Evolutionary conservation across 2,329 filamentous ascomycete species (phyloP), one percentile per base, ranked within the genome.

Genomic region (Hirsutella rhossiliensis): DNA sequence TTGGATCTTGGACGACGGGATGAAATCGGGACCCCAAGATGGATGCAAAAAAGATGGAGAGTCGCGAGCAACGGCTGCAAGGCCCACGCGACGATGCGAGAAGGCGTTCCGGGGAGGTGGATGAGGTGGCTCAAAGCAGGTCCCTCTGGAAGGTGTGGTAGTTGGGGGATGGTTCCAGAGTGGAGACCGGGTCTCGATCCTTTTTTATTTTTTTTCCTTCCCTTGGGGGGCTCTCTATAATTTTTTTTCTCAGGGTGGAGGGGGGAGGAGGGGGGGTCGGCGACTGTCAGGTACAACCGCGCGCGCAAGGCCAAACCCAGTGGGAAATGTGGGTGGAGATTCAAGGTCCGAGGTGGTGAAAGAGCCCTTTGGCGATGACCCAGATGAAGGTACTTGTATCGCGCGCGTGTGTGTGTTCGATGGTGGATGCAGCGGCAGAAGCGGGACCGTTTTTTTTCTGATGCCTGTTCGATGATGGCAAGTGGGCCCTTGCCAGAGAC

Each of bases 141-240:
- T 58, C 55, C 61, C 61, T 61, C 50, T 61, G 57, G 61, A 61
- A 65, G 56, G 55, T 58, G 62, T 49, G 47, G 47, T 50, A 64
- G 61, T 66, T 62, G 63, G 64, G 64, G 64, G 62, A 67, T 63
- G 62, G 61, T 63, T 63, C 41, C 55, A 59, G 60, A 62, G 66
- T 68, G 66, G 66, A 64, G 65, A 67, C 56, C 60, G 63, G 63
- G 59, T 62, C 64, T 63, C 54, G 59, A 59, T 60, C 56, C 60
- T 64, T 64, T 62, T 50, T 50, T 58, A 62, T 62, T 59, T 61
- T 61, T 42, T 41, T 41, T 17, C 34, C 38, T 40, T 39, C 28
- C 43, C 37, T 43, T 32, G 39, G 27, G 29, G 27, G 45, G 41
- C 36, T 40, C 37, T 40, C 41, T 44, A 19, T 41, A 19, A 41